phyloP scores from a whole-genome alignment of 768 basidiomycete genomes.

The Gloeophyllum trabeum region DNA sequence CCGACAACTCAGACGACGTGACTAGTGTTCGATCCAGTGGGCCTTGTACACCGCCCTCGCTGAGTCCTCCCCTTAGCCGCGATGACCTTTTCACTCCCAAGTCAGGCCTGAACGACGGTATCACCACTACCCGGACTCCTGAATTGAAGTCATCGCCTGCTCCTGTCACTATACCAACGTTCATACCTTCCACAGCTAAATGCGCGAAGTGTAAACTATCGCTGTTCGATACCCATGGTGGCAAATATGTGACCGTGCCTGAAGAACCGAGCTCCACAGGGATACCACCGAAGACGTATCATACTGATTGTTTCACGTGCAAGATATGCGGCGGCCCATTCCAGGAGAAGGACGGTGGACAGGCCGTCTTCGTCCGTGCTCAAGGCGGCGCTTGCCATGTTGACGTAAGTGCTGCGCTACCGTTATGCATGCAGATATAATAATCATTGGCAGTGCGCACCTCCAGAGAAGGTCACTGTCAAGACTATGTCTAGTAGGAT shows the following conservation, averaged over 20 bases:
- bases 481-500: constrained; percentile 6
- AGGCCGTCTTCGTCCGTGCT: constrained; percentile 61
- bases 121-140: constrained; percentile 15
- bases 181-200: constrained; percentile 27
- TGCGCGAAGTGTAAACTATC: constrained; percentile 52
- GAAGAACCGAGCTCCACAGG: constrained; percentile 26
- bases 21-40: too few relatives aligned
- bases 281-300: constrained; percentile 48
- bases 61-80: constrained; percentile 19
- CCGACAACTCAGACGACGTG: too few relatives aligned
- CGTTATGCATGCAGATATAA: background rate
- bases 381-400: constrained; percentile 60
- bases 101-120: constrained; percentile 1
- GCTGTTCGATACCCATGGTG: constrained; percentile 47
- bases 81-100: constrained; percentile 2
- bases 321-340: constrained; percentile 52
- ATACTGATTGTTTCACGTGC: constrained; percentile 70
- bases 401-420: constrained; percentile 29
- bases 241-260: constrained; percentile 65
- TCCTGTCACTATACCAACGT: constrained; percentile 18
- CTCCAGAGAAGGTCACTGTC: constrained; percentile 29
- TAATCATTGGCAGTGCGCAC: constrained; percentile 27
- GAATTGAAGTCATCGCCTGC: constrained; percentile 10
- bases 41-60: constrained; percentile 39
- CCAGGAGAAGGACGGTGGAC: constrained; percentile 46